Base-by-base conservation (phyloP, 352 stramenopile species). In the Albugo laibachii region DNA sequence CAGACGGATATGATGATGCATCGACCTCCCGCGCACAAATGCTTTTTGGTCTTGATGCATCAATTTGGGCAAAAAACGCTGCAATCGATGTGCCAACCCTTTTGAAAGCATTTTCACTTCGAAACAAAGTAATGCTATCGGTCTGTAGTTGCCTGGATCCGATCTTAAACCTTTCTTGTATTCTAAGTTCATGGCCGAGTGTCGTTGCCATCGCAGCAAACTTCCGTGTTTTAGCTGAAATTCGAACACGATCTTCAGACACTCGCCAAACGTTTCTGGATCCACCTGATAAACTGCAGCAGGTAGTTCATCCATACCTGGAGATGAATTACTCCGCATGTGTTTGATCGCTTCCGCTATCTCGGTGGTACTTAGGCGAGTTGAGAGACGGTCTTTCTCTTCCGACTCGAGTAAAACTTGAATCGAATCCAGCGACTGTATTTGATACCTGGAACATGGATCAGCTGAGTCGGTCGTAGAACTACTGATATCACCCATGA, bases 41-140 rank as follows among this genome's bases (percentile, higher is more conserved):
- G 20, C 41, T 46, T 46, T 24, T 46, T 46, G 41, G 6, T 46
- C 41, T 14, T 24, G 41, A 19, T 46, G 41, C 2, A 46, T 46
- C 12, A 46, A 18, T 34, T 14, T 14, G 1, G 41, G 41, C 41
- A 46, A 20, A 14, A 15, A 46, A 15, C 12, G 27, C 6, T 14
- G 2, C 13, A 18, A 19, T 14, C 41, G 41, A 15, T 34, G 6
- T 6, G 41, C 15, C 13, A 46, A 34, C 14, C 2, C 41, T 14
- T 34, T 14, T 46, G 41, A 46, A 14, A 46, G n/a, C 6, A 46
- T 18, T 34, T 46, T 46, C 15, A 34, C 35, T 6, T 46, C 41
- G 13, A 46, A 6, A 18, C 20, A 34, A 20, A 46, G 14, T 4
- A 46, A 6, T 19, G 41, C 12, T 2, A 46, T 46, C 35, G 41